A percentile compares a stretch with the other conserved stretches of the same genome.
phyloP scores from a whole-genome alignment of 768 basidiomycete genomes.

The Dentipellis fragilis region DNA sequence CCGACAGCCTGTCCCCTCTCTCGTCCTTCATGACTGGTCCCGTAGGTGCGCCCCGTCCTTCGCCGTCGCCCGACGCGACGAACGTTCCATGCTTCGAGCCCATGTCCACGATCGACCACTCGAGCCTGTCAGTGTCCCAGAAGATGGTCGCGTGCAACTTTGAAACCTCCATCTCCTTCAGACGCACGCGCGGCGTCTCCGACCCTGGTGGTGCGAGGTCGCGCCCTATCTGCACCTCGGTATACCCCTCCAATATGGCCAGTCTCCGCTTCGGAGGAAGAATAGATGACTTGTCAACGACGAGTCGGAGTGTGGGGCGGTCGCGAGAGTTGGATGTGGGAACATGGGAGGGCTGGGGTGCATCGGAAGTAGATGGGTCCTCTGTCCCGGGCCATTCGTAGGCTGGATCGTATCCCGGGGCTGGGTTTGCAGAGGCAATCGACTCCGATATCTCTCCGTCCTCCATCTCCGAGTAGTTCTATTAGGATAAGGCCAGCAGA shows the following conservation, averaged over 20 bases:
- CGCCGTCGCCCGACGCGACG: conserved; percentile 23
- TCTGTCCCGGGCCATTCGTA: conserved; percentile 52
- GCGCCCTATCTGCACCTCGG: conserved; percentile 65
- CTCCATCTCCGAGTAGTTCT: conserved; percentile 9
- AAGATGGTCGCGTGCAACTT: conserved; percentile 71
- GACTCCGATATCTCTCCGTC: conserved; percentile 17
- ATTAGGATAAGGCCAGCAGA: no score
- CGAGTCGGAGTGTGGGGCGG: conserved; percentile 26
- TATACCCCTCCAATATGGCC: conserved; percentile 51
- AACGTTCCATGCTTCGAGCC: conserved; percentile 82
- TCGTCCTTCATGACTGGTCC: neutral
- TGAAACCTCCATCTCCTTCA: conserved; percentile 80
- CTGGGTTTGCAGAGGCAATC: neutral
- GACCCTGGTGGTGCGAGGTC: conserved; percentile 46
- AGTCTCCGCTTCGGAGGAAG: conserved; percentile 42
- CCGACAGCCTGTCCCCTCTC: conserved; percentile 33
- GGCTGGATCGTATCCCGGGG: conserved; percentile 33
- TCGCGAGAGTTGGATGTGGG: neutral
- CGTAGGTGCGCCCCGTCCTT: neutral
- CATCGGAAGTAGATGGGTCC: neutral
- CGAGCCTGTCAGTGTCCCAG: conserved; percentile 48
- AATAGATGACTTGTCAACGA: conserved; percentile 29
- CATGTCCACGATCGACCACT: conserved; percentile 77
- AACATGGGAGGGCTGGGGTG: neutral
- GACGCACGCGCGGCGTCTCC: conserved; percentile 50